Percentiles rank a stretch among this genome's conserved stretches.
phyloP scores from a whole-genome alignment of 441 rosid species.

The Populus tomentosa region DNA sequence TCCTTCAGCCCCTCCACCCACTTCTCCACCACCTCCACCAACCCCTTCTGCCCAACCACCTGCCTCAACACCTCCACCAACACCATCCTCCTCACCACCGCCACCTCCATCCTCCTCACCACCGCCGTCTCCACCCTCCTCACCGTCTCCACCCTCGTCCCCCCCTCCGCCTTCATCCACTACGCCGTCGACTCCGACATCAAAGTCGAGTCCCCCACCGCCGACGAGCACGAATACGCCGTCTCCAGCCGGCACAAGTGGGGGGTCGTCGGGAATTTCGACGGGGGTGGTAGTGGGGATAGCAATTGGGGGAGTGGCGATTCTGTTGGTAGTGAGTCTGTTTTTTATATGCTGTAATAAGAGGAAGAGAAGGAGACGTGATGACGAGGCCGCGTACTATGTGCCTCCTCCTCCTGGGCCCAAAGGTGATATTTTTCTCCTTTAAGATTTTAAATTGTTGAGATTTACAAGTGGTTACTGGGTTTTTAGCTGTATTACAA shows the following conservation, averaged over 20 bases:
- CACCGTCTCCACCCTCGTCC: constrained; percentile 23
- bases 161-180: constrained; percentile 22
- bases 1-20: constrained; percentile 29
- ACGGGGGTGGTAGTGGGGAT: constrained; percentile 69
- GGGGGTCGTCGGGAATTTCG: constrained; percentile 30
- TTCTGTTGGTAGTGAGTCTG: constrained; percentile 43
- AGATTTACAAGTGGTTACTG: background rate
- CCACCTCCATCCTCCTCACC: constrained; percentile 22
- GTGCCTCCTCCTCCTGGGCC: constrained; percentile 61
- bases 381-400: constrained; percentile 49
- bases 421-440: constrained; percentile 38
- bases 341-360: constrained; percentile 45
- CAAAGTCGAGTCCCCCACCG: constrained; percentile 5
- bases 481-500: background rate
- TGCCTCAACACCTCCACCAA: constrained; percentile 22
- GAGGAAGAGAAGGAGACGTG: constrained; percentile 43
- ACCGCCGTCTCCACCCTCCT: constrained; percentile 29
- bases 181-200: constrained; percentile 25
- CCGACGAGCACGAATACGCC: constrained; percentile 22
- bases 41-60: constrained; percentile 15
- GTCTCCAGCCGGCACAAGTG: constrained; percentile 16
- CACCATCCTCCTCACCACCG: constrained; percentile 16
- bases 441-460: background rate
- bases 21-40: constrained; percentile 22
- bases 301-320: constrained; percentile 65